These are phyloP conservation scores for Amborella trichopoda DNA, from an alignment of 164 flowering plant species.

Conservation along the genomic window DNA sequence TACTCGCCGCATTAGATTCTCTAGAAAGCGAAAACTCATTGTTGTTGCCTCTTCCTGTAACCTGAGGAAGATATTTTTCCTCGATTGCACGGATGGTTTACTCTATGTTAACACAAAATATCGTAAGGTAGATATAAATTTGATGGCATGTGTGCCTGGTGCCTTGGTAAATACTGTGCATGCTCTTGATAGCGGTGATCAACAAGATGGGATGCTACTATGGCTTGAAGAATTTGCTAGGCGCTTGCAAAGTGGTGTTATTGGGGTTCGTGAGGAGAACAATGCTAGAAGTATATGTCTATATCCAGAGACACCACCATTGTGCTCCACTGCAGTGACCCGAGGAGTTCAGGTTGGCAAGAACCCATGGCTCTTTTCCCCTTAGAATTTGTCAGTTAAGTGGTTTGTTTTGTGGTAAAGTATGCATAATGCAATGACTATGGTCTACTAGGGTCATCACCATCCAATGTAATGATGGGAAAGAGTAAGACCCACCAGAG, in stretches of 20 bases:
- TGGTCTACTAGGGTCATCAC: no score
- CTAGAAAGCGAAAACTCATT: slow-evolving; percentile 28
- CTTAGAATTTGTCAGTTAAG: no score
- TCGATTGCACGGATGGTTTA: slow-evolving; percentile 59
- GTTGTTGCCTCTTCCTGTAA: slow-evolving; percentile 45
- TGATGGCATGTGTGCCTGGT: slow-evolving; percentile 78
- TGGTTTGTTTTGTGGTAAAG: no score
- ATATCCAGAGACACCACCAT: slow-evolving; percentile 59
- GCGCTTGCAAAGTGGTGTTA: slow-evolving; percentile 58
- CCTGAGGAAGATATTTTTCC: slow-evolving; percentile 50
- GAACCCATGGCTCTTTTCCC: no score
- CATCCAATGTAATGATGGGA: no score
- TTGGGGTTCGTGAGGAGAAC: slow-evolving; percentile 34
- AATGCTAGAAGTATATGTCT: slow-evolving; percentile 34
- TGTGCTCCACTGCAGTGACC: slow-evolving; percentile 65
- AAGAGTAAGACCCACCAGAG: no score
- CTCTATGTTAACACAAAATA: slow-evolving; percentile 74
- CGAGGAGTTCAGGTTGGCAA: slow-evolving; percentile 65
- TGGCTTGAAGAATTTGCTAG: slow-evolving; percentile 93
- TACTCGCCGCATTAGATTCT: slow-evolving; percentile 18
- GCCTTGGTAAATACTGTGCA: slow-evolving; percentile 29
- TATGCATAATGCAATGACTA: no score
- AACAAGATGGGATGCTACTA: slow-evolving; percentile 71
- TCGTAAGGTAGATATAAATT: slow-evolving; percentile 40
- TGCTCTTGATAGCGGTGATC: slow-evolving; percentile 21